Evolutionary conservation across 495 filamentous ascomycete genomes (phyloP).

Genomic region (Margaritispora aquatica): DNA sequence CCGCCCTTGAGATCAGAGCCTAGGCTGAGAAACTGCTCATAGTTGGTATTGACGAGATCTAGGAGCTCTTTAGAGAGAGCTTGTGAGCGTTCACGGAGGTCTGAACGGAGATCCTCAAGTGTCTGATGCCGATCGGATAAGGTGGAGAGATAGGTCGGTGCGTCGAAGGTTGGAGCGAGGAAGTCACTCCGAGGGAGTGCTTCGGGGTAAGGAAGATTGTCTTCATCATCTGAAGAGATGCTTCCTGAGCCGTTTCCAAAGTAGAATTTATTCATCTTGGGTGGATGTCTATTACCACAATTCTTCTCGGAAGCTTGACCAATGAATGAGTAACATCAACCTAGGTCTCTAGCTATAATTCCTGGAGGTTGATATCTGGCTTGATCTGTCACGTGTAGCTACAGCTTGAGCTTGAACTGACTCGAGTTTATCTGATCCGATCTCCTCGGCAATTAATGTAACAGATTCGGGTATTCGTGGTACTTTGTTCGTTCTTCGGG

Average conservation of each 20-base stretch:
- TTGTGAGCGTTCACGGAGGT: constrained; percentile 70
- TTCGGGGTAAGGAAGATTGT: constrained; percentile 73
- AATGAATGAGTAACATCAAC: not conserved
- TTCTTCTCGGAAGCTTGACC: not conserved
- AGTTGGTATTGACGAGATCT: constrained; percentile 90
- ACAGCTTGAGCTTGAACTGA: not conserved
- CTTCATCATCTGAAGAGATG: constrained; percentile 46
- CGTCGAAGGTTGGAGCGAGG: constrained; percentile 70
- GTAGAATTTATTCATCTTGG: constrained; percentile 28
- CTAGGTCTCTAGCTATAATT: not conserved
- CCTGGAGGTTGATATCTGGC: not conserved
- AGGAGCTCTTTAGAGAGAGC: constrained; percentile 76
- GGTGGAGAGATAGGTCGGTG: constrained; percentile 74
- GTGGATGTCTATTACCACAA: not conserved
- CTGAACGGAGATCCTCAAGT: constrained; percentile 84
- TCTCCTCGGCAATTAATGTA: not conserved
- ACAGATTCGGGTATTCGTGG: not conserved
- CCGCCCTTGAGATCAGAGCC: constrained; percentile 79
- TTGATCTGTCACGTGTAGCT: not conserved
- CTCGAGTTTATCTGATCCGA: not conserved
- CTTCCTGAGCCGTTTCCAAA: constrained; percentile 45
- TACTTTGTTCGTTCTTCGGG: not conserved
- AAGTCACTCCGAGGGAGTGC: constrained; percentile 76
- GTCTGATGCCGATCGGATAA: constrained; percentile 86
- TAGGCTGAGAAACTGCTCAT: constrained; percentile 79